Base-by-base conservation (phyloP, 148 eudicot species). In the Tetragonia tetragonoides region DNA sequence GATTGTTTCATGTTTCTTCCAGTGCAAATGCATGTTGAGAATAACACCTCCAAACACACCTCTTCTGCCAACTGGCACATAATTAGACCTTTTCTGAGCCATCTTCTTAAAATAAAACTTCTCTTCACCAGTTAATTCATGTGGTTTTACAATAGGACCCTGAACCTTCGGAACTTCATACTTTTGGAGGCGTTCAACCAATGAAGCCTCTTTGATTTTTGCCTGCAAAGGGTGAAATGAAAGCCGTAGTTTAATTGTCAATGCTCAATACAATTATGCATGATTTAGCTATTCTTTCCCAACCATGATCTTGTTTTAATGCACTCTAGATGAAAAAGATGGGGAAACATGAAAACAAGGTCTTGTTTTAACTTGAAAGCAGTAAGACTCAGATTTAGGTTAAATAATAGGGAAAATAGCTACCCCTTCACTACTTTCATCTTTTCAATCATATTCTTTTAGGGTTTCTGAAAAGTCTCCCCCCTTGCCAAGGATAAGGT, bases 1-100 rank as follows among this genome's bases (percentile, higher is more conserved):
- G 44, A 95, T 88, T 4, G 97, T 95, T 83, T 95, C 99, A 37
- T 95, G 99, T 79, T 89, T 95, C 91, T 95, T 95, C 99, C 99
- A 95, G 71, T 95, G 99, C 87, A 95, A 78, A 81, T 95, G 99
- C 99, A 95, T 93, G 77, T 95, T 95, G 20, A 95, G 94, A 81
- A 95, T 90, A 71, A 95, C 97, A 42, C 99, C 99, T 47, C 99
- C 97, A 81, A 91, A 95, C 59, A 95, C 77, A 75, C 99, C 99
- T 84, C 97, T 86, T 82, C 94, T 88, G 57, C 99, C 99, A 74
- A 95, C 80, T 37, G 97, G 97, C 24, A 90, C 99, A 83, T 95
- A 95, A 78, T 95, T 93, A 40, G 97, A 90, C 68, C 90, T 83
- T 86, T 91, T 95, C 80, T 95, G 97, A 42, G 90, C 97, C 97